These are phyloP conservation scores for Hypoxylon fragiforme DNA, from an alignment of 495 filamentous ascomycete species.

Conservation along the genomic window DNA sequence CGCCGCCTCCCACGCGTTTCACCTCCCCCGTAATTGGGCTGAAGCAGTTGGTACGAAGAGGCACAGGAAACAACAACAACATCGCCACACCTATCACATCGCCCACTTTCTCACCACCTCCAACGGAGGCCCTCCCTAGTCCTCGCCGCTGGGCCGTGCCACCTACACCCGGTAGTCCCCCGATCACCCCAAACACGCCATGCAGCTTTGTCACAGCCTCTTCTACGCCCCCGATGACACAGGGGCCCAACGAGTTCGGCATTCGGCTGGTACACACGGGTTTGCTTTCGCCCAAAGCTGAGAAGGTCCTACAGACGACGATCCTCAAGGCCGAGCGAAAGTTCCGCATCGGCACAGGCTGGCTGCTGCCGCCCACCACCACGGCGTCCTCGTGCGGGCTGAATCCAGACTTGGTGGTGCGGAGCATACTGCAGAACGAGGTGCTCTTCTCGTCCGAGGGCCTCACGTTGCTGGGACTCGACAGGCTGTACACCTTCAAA, in stretches of 20 bases:
- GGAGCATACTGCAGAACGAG: conserved; percentile 69
- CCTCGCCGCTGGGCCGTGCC: conserved; percentile 34
- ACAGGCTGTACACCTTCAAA: conserved; percentile 76
- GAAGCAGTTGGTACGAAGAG: conserved; percentile 46
- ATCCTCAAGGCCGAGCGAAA: conserved; percentile 50
- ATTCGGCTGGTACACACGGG: conserved; percentile 42
- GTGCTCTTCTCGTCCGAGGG: conserved; percentile 71
- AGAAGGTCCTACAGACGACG: conserved; percentile 43
- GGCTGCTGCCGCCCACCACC: conserved; percentile 47
- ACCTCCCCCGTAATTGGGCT: conserved; percentile 40
- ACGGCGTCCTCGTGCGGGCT: conserved; percentile 42
- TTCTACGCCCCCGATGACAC: conserved; percentile 29
- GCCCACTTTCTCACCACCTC: conserved; percentile 49
- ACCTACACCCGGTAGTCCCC: conserved; percentile 32
- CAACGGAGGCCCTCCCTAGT: conserved; percentile 20
- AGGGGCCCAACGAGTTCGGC: conserved; percentile 42
- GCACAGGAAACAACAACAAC: conserved; percentile 31
- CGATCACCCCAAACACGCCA: conserved; percentile 50
- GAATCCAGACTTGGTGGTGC: conserved; percentile 59
- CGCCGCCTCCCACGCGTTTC: conserved; percentile 39
- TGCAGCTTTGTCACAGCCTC: conserved; percentile 43
- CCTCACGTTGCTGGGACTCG: conserved; percentile 67
- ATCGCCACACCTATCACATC: conserved; percentile 28
- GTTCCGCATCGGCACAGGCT: conserved; percentile 47
- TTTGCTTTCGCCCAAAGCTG: conserved; percentile 39